Percentiles rank a stretch among this genome's conserved stretches.
Conservation (phyloP, 108 stramenopile species). For the Nannochloropsis granulata region DNA sequence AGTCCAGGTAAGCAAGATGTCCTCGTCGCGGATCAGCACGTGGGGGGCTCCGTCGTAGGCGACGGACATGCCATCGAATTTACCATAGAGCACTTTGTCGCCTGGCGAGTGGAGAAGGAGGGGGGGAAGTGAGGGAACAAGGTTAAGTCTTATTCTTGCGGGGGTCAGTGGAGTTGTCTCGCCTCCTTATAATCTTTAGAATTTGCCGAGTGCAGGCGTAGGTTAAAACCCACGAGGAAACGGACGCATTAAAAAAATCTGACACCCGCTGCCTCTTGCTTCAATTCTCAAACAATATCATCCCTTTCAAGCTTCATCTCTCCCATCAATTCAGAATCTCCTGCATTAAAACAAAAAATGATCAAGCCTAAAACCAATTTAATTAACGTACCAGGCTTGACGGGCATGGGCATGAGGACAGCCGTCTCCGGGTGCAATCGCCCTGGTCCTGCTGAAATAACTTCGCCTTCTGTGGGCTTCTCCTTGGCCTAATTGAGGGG, state of each 20-base stretch:
- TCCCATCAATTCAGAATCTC: too few species aligned
- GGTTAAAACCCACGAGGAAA: too few species aligned
- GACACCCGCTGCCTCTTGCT: too few species aligned
- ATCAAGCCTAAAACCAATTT: too few species aligned
- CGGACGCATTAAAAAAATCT: too few species aligned
- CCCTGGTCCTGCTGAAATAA: conserved; percentile 73
- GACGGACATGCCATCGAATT: conserved; percentile 70
- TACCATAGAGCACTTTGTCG: conserved; percentile 79
- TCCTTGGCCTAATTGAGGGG: conserved; percentile 46
- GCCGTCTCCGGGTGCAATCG: conserved; percentile 25
- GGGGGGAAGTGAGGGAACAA: neutral
- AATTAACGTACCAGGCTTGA: conserved; percentile 42
- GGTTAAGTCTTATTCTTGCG: neutral
- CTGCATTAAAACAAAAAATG: too few species aligned
- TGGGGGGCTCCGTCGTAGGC: conserved; percentile 75
- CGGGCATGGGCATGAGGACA: conserved; percentile 12
- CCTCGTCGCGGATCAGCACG: conserved; percentile 80
- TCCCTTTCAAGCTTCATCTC: too few species aligned
- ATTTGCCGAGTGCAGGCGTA: too few species aligned
- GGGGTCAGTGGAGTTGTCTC: conserved; percentile 58
- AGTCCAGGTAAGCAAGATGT: conserved; percentile 63
- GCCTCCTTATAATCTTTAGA: conserved; percentile 6
- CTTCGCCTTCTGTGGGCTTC: conserved; percentile 69
- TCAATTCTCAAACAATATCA: too few species aligned
- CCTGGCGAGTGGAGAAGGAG: conserved; percentile 46